phyloP scores from a whole-genome alignment of 1,284 basidiomycete species.

The Leccinum pachyderme region DNA sequence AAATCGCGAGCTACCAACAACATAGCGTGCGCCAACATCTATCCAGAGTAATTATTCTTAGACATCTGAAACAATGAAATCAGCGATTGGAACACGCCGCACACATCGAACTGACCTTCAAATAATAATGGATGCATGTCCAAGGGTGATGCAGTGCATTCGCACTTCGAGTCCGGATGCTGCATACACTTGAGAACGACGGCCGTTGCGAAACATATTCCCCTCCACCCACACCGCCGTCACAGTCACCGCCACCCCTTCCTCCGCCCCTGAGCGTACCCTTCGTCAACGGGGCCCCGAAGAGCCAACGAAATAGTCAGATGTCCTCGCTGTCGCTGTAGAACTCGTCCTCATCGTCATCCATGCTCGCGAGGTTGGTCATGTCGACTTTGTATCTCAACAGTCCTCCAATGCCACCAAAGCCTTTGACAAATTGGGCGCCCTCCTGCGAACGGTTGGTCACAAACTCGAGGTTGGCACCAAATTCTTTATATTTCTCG shows the following conservation, averaged over 20 bases:
- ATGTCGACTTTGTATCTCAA: conserved; percentile 97
- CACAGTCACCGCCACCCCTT: conserved; percentile 25
- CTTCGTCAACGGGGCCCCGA: conserved; percentile 62
- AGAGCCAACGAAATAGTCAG: conserved; percentile 83
- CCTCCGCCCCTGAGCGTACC: conserved; percentile 57
- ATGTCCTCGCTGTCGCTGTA: conserved; percentile 77
- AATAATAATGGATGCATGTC: conserved; percentile 16
- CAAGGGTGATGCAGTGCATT: conserved; percentile 5
- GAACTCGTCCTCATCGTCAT: conserved; percentile 59
- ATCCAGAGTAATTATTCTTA: conserved; percentile 15
- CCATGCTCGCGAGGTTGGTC: conserved; percentile 73
- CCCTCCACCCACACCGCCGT: conserved; percentile 6
- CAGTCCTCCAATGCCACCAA: conserved; percentile 96
- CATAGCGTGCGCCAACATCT: conserved; percentile 9
- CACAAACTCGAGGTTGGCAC: conserved; percentile 89
- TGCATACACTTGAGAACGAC: conserved; percentile 4
- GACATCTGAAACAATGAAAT: conserved; percentile 12
- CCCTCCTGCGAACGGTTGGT: conserved; percentile 95
- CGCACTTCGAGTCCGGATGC: conserved; percentile 9
- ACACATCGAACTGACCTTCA: conserved; percentile 20
- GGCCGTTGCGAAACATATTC: conserved; percentile 6
- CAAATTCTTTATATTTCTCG: conserved; percentile 98
- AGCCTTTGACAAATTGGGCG: conserved; percentile 97
- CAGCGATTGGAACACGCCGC: conserved; percentile 4
- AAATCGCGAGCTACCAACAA: conserved; percentile 19